Conservation (phyloP, 495 filamentous ascomycete species). For the Aspergillus leporis region DNA sequence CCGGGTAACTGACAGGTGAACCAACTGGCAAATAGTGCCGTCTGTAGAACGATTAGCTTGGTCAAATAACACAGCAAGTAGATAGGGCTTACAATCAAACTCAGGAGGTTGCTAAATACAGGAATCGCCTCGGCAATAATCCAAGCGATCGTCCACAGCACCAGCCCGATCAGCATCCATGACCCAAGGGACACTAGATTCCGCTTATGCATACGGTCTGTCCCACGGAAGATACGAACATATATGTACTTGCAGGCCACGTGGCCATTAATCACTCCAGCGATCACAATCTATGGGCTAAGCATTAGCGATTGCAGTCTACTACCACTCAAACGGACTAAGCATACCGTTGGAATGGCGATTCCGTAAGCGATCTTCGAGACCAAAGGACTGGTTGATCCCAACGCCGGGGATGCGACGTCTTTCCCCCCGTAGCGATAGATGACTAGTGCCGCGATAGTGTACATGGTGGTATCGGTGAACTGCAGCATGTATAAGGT, state of each 20-base stretch:
- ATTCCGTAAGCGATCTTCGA: slow-evolving; percentile 75
- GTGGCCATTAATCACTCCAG: slow-evolving; percentile 68
- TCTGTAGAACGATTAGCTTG: slow-evolving; percentile 21
- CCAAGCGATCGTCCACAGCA: slow-evolving; percentile 62
- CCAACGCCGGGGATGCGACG: slow-evolving; percentile 70
- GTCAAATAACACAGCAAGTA: neutral
- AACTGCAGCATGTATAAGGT: slow-evolving; percentile 61
- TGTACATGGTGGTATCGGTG: slow-evolving; percentile 65
- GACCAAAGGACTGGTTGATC: slow-evolving; percentile 60
- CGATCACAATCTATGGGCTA: slow-evolving; percentile 49
- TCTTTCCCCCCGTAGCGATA: slow-evolving; percentile 67
- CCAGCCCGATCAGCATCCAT: slow-evolving; percentile 58
- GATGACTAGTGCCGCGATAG: slow-evolving; percentile 63
- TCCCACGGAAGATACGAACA: slow-evolving; percentile 56
- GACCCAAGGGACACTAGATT: slow-evolving; percentile 44
- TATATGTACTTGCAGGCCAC: slow-evolving; percentile 62
- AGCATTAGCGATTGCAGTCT: neutral
- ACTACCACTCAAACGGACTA: neutral
- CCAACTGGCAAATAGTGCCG: slow-evolving; percentile 38
- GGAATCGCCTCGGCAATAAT: slow-evolving; percentile 71
- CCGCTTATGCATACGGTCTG: slow-evolving; percentile 56
- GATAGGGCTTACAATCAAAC: slow-evolving; percentile 27
- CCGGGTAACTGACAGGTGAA: slow-evolving; percentile 32
- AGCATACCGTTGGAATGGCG: slow-evolving; percentile 62
- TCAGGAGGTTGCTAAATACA: slow-evolving; percentile 64